Base-by-base conservation (phyloP, 768 basidiomycete genomes). In the Pleurotus tuoliensis region DNA sequence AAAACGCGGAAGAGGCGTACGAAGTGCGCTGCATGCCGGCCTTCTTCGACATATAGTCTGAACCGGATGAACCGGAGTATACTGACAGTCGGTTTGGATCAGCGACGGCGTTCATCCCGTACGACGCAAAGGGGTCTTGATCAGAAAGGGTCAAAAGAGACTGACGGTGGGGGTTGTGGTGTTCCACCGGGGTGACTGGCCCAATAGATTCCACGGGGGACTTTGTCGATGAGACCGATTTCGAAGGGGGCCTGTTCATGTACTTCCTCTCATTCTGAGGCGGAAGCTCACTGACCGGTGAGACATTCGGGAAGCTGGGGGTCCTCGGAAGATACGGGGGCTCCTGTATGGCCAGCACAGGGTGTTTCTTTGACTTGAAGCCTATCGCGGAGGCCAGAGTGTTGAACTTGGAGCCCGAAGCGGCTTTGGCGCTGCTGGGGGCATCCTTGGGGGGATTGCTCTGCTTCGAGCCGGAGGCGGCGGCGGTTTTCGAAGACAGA, bases 121-220 rank as follows among this genome's bases (percentile, higher is more conserved):
- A 74, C 16, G 80, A 75, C 24, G 82, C 83, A 62, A 88, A 87
- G 4, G 86, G 86, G 71, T 88, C 86, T 5, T 73, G 57, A 62
- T 88, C 87, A 8, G 83, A 82, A 20, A 85, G 73, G 3, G 85
- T 85, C 53, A 87, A 65, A 55, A 88, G 69, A 2, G 87, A 87
- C 40, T 79, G 76, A 41, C 79, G 73, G 39, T 63, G 57, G n/a
- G 61, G 55, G 49, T 71, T 65, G 53, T 65, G 64, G 22, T 68
- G 76, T 62, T 87, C 84, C 15, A 73, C 68, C 4, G 86, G 84
- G 3, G 84, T 84, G 41, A 69, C 67, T 6, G 83, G 82, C 57
- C 79, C 80, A 30, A 75, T 66, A 20, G 83, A 80, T 63, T 85
- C 82, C 43, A 77, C 77, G 54, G 72, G 76, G 13, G 83, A 84